phyloP scores from a whole-genome alignment of 2,329 filamentous ascomycete genomes.

The Malbranchea zuffiana region DNA sequence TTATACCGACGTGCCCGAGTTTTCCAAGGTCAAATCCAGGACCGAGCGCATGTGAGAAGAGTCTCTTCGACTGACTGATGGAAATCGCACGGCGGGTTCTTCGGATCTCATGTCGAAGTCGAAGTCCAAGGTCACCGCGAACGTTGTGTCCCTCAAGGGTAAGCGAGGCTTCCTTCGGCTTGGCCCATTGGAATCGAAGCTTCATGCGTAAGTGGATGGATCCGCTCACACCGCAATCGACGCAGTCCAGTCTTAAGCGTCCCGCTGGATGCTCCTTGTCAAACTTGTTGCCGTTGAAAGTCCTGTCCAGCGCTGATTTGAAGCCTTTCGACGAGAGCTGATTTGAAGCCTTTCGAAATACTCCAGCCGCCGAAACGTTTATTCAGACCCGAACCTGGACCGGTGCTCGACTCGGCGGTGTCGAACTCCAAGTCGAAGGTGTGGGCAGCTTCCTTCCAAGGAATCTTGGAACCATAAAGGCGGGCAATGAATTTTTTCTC shows the following conservation, averaged over 20 bases:
- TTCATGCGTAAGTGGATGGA: background rate
- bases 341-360: background rate
- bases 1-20: constrained; percentile 2
- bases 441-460: constrained; percentile 8
- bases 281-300: constrained; percentile 3
- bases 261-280: background rate
- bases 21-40: too few species aligned
- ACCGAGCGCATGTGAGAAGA: too few species aligned
- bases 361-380: constrained; percentile 1
- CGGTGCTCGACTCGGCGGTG: too few species aligned
- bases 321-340: background rate
- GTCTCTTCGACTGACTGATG: too few species aligned
- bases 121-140: constrained; percentile 6
- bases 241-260: background rate
- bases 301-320: too few species aligned
- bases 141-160: constrained; percentile 1
- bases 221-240: constrained; percentile 3
- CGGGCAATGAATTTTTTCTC: constrained; percentile 5
- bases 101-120: background rate
- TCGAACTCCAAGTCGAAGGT: constrained; percentile 8
- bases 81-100: too few species aligned
- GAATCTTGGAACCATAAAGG: constrained; percentile 5
- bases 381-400: background rate
- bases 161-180: constrained; percentile 5
- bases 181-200: background rate